Conservation (phyloP, 495 filamentous ascomycete species). For the Penicillium flavigenum region DNA sequence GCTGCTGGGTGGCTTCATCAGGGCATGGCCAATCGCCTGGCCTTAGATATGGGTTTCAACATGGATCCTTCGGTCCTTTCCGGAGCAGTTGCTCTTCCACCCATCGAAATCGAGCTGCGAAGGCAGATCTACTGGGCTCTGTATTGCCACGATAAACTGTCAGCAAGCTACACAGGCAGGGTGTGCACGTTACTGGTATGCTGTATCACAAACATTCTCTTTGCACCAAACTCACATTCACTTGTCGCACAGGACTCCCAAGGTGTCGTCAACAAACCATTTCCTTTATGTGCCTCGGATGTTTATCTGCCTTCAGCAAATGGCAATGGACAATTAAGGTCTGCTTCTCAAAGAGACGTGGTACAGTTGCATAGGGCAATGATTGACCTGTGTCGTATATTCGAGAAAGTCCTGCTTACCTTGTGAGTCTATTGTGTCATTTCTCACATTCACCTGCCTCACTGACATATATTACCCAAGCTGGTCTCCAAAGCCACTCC, state of each 20-base stretch:
- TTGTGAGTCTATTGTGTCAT: slow-evolving; percentile 19
- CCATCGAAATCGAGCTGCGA: slow-evolving; percentile 30
- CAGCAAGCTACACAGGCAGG: slow-evolving; percentile 33
- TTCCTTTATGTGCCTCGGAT: slow-evolving; percentile 18
- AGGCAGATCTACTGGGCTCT: slow-evolving; percentile 35
- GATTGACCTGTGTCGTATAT: slow-evolving; percentile 31
- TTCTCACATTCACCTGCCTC: background rate
- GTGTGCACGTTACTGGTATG: slow-evolving; percentile 35
- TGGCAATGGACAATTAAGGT: slow-evolving; percentile 23
- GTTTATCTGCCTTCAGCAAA: slow-evolving; percentile 19
- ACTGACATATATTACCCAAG: slow-evolving; percentile 12
- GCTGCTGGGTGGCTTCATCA: slow-evolving; percentile 33
- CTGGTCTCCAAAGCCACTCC: slow-evolving; percentile 30
- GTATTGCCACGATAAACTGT: slow-evolving; percentile 34
- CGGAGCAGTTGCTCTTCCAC: slow-evolving; percentile 21
- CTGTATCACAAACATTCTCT: background rate
- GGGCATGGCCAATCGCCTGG: slow-evolving; percentile 31
- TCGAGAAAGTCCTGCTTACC: slow-evolving; percentile 30
- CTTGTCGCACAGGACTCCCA: slow-evolving; percentile 25
- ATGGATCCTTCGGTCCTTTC: slow-evolving; percentile 30
- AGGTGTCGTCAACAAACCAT: slow-evolving; percentile 31
- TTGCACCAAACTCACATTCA: background rate
- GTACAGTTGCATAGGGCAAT: slow-evolving; percentile 25
- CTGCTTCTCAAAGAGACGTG: slow-evolving; percentile 20
- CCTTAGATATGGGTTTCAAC: slow-evolving; percentile 33